These are phyloP conservation scores for Middelhovenomyces tepae DNA, from an alignment of 805 yeast genomes.

Conservation along the genomic window DNA sequence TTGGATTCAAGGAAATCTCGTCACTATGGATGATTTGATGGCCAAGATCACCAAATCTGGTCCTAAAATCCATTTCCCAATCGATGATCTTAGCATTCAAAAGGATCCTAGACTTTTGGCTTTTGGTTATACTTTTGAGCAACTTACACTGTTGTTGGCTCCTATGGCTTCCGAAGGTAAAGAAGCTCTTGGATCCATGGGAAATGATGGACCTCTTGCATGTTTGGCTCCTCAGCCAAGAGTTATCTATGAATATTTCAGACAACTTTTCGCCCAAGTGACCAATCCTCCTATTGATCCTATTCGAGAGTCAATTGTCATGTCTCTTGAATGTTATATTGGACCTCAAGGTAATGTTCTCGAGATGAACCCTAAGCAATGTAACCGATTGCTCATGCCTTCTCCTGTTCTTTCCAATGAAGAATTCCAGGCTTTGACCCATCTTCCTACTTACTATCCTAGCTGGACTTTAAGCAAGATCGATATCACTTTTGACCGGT, in stretches of 20 bases:
- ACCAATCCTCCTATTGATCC: conserved; percentile 99
- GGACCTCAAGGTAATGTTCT: conserved; percentile 97
- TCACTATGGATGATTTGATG: conserved; percentile 69
- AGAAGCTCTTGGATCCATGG: conserved; percentile 97
- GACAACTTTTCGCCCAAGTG: conserved; percentile 95
- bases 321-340: conserved; percentile 93
- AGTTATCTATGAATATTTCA: conserved; percentile 83
- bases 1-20: conserved; percentile 82
- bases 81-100: conserved; percentile 42
- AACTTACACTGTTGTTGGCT: conserved; percentile 67
- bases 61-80: conserved; percentile 13
- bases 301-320: conserved; percentile 90
- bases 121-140: conserved; percentile 93
- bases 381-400: conserved; percentile 73
- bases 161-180: conserved; percentile 93
- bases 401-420: conserved; percentile 73
- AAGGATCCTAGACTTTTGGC: conserved; percentile 77
- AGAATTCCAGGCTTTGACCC: conserved; percentile 66
- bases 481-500: conserved; percentile 80
- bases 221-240: conserved; percentile 91
- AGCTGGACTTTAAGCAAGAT: conserved; percentile 75
- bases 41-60: conserved; percentile 39
- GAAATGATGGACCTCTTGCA: conserved; percentile 93
- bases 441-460: conserved; percentile 69
- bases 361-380: conserved; percentile 87